phyloP scores from a whole-genome alignment of 805 yeast species.

The Lipomyces kockii region DNA sequence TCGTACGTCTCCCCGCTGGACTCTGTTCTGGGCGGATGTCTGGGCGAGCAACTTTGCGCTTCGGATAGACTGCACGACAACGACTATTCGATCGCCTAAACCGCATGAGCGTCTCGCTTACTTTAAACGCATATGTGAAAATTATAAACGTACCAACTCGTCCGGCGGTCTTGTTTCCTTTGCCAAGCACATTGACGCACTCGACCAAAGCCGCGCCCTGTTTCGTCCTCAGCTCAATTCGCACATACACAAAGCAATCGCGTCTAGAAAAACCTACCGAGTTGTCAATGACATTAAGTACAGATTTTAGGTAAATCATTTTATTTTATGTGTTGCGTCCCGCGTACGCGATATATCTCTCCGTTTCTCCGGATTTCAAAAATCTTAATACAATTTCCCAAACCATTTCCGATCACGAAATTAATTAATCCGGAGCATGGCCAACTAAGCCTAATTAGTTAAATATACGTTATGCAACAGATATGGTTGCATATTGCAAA shows the following conservation, averaged over 20 bases:
- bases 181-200: slow-evolving; percentile 92
- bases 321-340: background rate
- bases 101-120: background rate
- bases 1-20: slow-evolving; percentile 92
- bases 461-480: background rate
- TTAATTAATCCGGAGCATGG: background rate
- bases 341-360: background rate
- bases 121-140: background rate
- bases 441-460: background rate
- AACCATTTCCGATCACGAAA: too few relatives aligned
- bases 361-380: background rate
- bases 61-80: slow-evolving; percentile 60
- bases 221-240: background rate
- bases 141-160: slow-evolving; percentile 49
- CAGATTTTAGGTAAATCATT: slow-evolving; percentile 88
- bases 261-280: too few relatives aligned
- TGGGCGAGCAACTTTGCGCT: slow-evolving; percentile 18
- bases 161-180: slow-evolving; percentile 82
- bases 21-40: slow-evolving; percentile 56
- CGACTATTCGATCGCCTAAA: slow-evolving; percentile 86
- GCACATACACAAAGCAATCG: too few relatives aligned
- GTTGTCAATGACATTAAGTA: slow-evolving; percentile 90
- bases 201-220: slow-evolving; percentile 79
- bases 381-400: too few relatives aligned
- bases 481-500: background rate